phyloP scores from a whole-genome alignment of 106 monocot genomes.

The Dioscorea zingiberensis region DNA sequence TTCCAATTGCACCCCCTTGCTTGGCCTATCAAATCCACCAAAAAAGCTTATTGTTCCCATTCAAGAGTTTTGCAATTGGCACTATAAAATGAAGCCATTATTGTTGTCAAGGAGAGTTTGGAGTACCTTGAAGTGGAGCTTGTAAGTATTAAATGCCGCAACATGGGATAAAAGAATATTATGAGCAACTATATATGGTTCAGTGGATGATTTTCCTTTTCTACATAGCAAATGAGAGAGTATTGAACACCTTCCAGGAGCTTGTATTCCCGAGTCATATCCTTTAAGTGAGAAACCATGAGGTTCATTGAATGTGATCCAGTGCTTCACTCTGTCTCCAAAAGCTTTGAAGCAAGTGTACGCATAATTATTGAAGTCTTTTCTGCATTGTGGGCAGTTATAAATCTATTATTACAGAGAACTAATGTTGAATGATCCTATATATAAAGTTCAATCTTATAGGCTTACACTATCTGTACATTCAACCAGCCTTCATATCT shows the following conservation, averaged over 20 bases:
- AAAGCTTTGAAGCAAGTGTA: conserved; percentile 61
- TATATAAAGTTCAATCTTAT: background rate
- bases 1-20: conserved; percentile 50
- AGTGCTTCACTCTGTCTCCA: conserved; percentile 82
- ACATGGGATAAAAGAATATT: conserved; percentile 78
- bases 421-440: background rate
- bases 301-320: conserved; percentile 86
- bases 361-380: conserved; percentile 56
- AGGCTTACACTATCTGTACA: conserved; percentile 47
- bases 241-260: conserved; percentile 73
- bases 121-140: conserved; percentile 53
- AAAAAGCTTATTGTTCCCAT: too few relatives aligned
- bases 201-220: conserved; percentile 61
- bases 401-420: background rate
- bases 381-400: conserved; percentile 22
- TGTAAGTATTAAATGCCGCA: conserved; percentile 48
- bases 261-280: conserved; percentile 66
- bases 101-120: background rate
- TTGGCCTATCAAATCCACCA: conserved; percentile 24
- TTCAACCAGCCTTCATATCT: conserved; percentile 67
- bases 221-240: conserved; percentile 49
- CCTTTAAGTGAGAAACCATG: conserved; percentile 54
- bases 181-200: conserved; percentile 76
- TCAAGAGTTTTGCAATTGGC: too few relatives aligned
- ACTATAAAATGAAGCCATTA: too few relatives aligned